phyloP scores from a whole-genome alignment of 805 yeast species.

The Wickerhamiella azymoides region DNA sequence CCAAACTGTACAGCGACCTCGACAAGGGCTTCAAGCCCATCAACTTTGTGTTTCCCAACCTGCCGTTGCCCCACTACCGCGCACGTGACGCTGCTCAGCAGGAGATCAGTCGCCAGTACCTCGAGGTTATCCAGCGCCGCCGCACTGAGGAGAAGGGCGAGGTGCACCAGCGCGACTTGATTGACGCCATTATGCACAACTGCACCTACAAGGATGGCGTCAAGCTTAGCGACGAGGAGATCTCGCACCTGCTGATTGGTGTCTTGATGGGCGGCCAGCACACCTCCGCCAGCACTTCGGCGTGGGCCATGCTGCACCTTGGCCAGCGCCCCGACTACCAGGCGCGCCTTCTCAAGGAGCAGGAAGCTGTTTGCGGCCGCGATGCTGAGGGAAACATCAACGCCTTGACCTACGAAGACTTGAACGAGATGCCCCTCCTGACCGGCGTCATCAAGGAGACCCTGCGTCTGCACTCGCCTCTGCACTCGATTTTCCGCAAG shows the following conservation, averaged over 20 bases:
- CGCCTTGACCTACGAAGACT: conserved; percentile 66
- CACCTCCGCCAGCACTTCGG: conserved; percentile 89
- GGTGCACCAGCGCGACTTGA: conserved; percentile 71
- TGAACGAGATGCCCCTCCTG: conserved; percentile 67
- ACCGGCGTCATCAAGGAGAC: conserved; percentile 85
- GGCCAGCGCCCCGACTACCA: conserved; percentile 80
- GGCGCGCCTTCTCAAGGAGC: conserved; percentile 66
- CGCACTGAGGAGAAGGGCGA: conserved; percentile 40
- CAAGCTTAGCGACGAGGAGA: conserved; percentile 86
- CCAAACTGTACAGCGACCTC: conserved; percentile 73
- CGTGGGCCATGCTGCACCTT: conserved; percentile 86
- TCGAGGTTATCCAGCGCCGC: conserved; percentile 62
- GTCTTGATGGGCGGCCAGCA: conserved; percentile 99
- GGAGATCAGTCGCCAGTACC: conserved; percentile 65
- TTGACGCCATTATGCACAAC: conserved; percentile 70
- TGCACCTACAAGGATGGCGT: conserved; percentile 89
- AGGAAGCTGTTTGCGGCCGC: conserved; percentile 40
- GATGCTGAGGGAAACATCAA: conserved; percentile 27
- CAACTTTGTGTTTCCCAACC: conserved; percentile 87
- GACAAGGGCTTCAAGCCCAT: conserved; percentile 95
- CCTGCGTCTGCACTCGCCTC: conserved; percentile 88
- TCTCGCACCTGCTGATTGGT: conserved; percentile 87
- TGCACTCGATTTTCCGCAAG: conserved; percentile 90
- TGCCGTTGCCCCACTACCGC: conserved; percentile 77
- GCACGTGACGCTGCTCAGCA: conserved; percentile 80